A percentile compares a stretch with the other conserved stretches of the same genome.
Evolutionary conservation across 768 basidiomycete genomes (phyloP).

Genomic region (Auricularia cornea): DNA sequence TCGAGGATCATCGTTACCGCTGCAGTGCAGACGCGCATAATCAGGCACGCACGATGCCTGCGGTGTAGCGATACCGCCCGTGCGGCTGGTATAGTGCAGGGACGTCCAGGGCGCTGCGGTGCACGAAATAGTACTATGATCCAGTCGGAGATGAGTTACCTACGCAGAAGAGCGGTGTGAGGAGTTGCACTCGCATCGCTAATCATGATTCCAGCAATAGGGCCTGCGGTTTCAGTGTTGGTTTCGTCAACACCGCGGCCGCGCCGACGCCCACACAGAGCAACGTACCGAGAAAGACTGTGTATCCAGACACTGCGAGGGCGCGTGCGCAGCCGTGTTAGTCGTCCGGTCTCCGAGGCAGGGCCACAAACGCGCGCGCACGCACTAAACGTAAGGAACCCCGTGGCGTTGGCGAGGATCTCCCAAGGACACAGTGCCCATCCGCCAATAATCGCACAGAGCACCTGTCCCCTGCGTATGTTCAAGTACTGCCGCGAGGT

Average conservation of each 20-base stretch:
- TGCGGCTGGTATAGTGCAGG: slow-evolving; percentile 77
- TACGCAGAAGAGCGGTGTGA: background rate
- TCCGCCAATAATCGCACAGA: slow-evolving; percentile 75
- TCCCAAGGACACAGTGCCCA: slow-evolving; percentile 85
- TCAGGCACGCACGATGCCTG: slow-evolving; percentile 50
- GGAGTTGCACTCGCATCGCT: slow-evolving; percentile 35
- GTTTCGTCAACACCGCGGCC: too few relatives aligned
- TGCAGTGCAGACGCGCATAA: background rate
- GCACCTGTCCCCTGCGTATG: slow-evolving; percentile 66
- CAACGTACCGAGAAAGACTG: slow-evolving; percentile 55
- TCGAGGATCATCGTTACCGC: background rate
- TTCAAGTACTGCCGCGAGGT: slow-evolving; percentile 46
- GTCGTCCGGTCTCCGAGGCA: background rate
- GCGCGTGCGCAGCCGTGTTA: too few relatives aligned
- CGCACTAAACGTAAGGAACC: slow-evolving; percentile 56
- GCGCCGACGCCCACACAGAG: background rate
- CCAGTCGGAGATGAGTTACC: background rate
- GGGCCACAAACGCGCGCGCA: background rate
- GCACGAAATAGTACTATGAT: slow-evolving; percentile 67
- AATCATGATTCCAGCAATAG: slow-evolving; percentile 71
- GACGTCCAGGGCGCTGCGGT: slow-evolving; percentile 63
- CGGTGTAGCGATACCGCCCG: slow-evolving; percentile 71
- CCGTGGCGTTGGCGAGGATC: slow-evolving; percentile 58
- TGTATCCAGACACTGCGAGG: slow-evolving; percentile 55
- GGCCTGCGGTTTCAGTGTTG: too few relatives aligned